phyloP scores from a whole-genome alignment of 2,329 filamentous ascomycete species.

The Penicillium nordicum region DNA sequence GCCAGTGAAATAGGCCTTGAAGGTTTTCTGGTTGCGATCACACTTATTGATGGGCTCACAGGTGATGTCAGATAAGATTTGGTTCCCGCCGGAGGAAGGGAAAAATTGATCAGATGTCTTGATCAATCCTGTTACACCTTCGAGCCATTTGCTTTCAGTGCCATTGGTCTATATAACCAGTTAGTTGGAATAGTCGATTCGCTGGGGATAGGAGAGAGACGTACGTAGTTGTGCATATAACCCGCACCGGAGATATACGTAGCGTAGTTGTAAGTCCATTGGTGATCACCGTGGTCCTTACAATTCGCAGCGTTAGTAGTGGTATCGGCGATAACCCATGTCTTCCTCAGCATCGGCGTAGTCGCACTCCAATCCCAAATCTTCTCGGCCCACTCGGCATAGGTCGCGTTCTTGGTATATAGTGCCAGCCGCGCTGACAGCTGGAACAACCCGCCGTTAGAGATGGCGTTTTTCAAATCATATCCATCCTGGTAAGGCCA shows the following conservation, averaged over 20 bases:
- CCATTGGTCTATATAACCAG: constrained; percentile 44
- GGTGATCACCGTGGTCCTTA: constrained; percentile 58
- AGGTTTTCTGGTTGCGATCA: constrained; percentile 65
- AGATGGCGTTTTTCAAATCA: constrained; percentile 75
- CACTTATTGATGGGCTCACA: constrained; percentile 61
- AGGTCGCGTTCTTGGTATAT: constrained; percentile 60
- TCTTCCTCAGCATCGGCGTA: constrained; percentile 57
- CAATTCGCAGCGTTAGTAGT: constrained; percentile 57
- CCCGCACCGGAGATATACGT: constrained; percentile 58
- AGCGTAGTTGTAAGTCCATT: constrained; percentile 64
- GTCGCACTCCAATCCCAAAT: constrained; percentile 59
- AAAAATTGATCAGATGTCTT: constrained; percentile 49
- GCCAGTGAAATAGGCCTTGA: constrained; percentile 65
- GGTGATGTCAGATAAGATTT: constrained; percentile 60
- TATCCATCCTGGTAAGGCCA: constrained; percentile 71
- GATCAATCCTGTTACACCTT: constrained; percentile 53
- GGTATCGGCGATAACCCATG: constrained; percentile 62
- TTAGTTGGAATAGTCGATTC: constrained; percentile 26
- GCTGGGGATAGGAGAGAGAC: background rate
- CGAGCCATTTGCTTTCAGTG: constrained; percentile 50
- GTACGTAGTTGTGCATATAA: constrained; percentile 60
- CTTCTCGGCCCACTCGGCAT: constrained; percentile 58
- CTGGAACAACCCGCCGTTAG: constrained; percentile 76
- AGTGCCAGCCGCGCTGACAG: constrained; percentile 69
- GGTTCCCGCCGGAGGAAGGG: constrained; percentile 40